phyloP scores from a whole-genome alignment of 768 basidiomycete genomes.

The Galerina marginata region DNA sequence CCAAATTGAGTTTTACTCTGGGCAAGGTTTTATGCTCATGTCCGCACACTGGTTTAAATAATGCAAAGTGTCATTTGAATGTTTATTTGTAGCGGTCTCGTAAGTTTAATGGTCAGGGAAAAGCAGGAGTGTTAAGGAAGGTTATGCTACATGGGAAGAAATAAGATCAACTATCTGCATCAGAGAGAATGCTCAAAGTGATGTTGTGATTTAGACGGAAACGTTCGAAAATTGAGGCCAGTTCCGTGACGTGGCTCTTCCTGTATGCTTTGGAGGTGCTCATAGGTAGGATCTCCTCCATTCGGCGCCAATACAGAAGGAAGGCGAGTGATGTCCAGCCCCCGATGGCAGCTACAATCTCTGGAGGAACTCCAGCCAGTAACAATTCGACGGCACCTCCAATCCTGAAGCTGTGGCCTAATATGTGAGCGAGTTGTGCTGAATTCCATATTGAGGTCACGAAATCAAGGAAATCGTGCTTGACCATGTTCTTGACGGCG shows the following conservation, averaged over 20 bases:
- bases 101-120: background rate
- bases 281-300: background rate
- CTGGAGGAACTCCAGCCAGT: slow-evolving; percentile 26
- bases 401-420: slow-evolving; percentile 35
- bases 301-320: background rate
- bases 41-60: too few species aligned
- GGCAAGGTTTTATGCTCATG: too few species aligned
- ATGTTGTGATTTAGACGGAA: slow-evolving; percentile 11
- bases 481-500: slow-evolving; percentile 3
- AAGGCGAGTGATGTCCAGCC: slow-evolving; percentile 32
- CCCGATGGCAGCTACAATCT: slow-evolving; percentile 32
- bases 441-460: slow-evolving; percentile 14
- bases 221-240: slow-evolving; percentile 16
- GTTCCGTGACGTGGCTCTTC: slow-evolving; percentile 3
- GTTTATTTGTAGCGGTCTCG: background rate
- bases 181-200: background rate
- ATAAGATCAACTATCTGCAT: slow-evolving; percentile 2
- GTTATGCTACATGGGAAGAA: background rate
- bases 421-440: slow-evolving; percentile 8
- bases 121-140: too few species aligned
- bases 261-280: slow-evolving; percentile 17
- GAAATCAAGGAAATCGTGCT: slow-evolving; percentile 9
- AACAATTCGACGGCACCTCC: slow-evolving; percentile 34
- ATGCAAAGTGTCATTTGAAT: background rate
- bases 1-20: slow-evolving; percentile 14